Conservation (phyloP, 1,284 basidiomycete genomes). For the Ustilago loliicola region DNA sequence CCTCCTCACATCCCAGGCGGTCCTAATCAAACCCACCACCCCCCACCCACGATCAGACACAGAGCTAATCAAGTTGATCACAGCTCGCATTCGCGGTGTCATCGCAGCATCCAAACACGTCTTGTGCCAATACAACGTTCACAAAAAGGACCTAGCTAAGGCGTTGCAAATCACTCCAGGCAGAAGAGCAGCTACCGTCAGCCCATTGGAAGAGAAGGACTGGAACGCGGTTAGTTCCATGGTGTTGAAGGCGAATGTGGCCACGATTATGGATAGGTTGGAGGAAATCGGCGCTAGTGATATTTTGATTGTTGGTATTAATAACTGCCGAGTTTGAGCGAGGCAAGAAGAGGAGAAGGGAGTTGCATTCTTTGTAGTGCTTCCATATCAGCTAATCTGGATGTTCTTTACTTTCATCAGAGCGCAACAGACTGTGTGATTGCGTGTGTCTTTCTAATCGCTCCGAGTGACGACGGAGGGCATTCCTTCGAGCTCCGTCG, state of each 20-base stretch:
- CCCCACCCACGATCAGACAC: constrained; percentile 77
- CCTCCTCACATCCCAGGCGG: constrained; percentile 88
- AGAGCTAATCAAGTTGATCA: constrained; percentile 82
- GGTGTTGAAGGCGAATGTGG: constrained; percentile 88
- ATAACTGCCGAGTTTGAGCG: constrained; percentile 89
- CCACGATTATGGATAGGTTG: constrained; percentile 90
- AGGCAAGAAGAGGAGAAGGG: background rate
- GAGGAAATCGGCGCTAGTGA: constrained; percentile 88
- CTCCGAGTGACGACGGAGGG: background rate
- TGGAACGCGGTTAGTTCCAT: constrained; percentile 95
- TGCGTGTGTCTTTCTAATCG: background rate
- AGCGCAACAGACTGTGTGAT: background rate
- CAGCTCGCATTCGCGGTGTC: constrained; percentile 90
- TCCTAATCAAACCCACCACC: constrained; percentile 86
- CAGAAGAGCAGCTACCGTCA: constrained; percentile 88
- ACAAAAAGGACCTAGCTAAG: constrained; percentile 76
- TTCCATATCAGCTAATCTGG: background rate
- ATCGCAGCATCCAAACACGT: constrained; percentile 90
- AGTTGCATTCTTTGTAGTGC: background rate
- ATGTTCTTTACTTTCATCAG: background rate
- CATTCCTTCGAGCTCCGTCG: background rate
- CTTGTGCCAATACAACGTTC: constrained; percentile 91
- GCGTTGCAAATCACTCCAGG: constrained; percentile 88
- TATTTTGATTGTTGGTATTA: constrained; percentile 87
- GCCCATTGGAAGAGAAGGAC: constrained; percentile 80